Conservation (phyloP, 495 filamentous ascomycete genomes). For the Pseudoneurospora amorphoporcata region DNA sequence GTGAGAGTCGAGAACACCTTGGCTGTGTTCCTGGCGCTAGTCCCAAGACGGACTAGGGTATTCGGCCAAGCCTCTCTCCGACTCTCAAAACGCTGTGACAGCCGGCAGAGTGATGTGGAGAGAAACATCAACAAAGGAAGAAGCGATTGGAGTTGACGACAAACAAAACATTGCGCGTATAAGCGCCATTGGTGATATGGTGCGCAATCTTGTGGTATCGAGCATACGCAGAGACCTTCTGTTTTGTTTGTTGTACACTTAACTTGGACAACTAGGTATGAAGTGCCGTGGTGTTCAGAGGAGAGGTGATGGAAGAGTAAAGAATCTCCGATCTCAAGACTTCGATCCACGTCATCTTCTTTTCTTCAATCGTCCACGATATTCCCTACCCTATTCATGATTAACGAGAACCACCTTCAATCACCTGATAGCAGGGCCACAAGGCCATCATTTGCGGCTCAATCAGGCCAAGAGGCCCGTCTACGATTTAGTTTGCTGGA, state of each 20-base stretch:
- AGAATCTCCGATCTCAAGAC: not conserved
- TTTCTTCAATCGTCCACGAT: not conserved
- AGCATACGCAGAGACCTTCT: not conserved
- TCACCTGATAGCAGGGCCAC: not conserved
- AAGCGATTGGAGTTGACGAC: not conserved
- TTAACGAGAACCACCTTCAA: not conserved
- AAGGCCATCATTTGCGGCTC: not conserved
- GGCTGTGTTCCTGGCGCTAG: conserved; percentile 21
- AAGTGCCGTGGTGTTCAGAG: not conserved
- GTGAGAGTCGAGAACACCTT: not conserved
- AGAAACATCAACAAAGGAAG: not conserved
- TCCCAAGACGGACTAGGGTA: not conserved
- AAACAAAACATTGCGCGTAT: not conserved
- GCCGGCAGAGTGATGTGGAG: not conserved
- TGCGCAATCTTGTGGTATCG: not conserved
- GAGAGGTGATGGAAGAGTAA: not conserved
- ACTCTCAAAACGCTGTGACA: not conserved
- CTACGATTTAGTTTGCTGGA: not conserved
- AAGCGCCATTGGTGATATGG: not conserved
- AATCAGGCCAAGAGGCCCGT: not conserved
- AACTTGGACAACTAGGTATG: not conserved
- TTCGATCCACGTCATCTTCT: not conserved
- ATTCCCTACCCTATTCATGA: not conserved
- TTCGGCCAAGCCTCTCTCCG: not conserved
- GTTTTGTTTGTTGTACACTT: not conserved